Conservation (phyloP, 2,329 filamentous ascomycete species). For the Phoma sp. region DNA sequence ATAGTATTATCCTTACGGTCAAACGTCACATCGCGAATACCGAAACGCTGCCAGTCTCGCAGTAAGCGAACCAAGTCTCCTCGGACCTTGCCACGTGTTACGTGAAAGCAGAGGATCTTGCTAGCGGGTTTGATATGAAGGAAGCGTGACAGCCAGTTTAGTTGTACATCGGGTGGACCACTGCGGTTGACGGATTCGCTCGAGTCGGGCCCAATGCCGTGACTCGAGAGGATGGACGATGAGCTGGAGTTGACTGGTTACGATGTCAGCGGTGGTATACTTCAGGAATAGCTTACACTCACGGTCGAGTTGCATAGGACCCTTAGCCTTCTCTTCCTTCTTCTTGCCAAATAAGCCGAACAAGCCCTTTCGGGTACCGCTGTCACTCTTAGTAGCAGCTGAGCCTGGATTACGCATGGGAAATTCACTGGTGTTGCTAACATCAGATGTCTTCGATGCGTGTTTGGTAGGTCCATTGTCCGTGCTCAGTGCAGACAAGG, state of each 20-base stretch:
- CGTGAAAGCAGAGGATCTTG: constrained; percentile 74
- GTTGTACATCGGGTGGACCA: constrained; percentile 54
- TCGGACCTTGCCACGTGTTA: constrained; percentile 74
- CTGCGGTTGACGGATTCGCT: constrained; percentile 55
- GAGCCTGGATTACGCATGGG: constrained; percentile 48
- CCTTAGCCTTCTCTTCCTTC: constrained; percentile 47
- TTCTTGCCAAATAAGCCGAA: constrained; percentile 61
- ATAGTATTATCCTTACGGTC: constrained; percentile 82
- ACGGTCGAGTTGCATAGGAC: constrained; percentile 47
- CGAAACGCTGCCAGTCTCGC: constrained; percentile 78
- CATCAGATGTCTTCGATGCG: constrained; percentile 29
- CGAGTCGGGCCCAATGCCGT: constrained; percentile 47
- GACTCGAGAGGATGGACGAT: constrained; percentile 39
- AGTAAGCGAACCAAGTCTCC: constrained; percentile 78
- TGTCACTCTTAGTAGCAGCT: constrained; percentile 47
- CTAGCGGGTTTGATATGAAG: constrained; percentile 87
- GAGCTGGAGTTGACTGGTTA: constrained; percentile 34
- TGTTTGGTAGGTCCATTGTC: constrained; percentile 20
- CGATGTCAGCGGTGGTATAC: constrained; percentile 13
- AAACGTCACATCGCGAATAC: constrained; percentile 78
- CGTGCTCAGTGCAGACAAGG: constrained; percentile 3
- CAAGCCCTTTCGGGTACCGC: constrained; percentile 50
- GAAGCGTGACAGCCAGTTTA: constrained; percentile 85
- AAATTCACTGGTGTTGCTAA: constrained; percentile 50
- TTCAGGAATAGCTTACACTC: constrained; percentile 23